Percentiles rank a stretch among this genome's conserved stretches.
These are phyloP conservation scores for Ophiosphaerella herpotricha DNA, from an alignment of 2,329 filamentous ascomycete species.

Conservation along the genomic window DNA sequence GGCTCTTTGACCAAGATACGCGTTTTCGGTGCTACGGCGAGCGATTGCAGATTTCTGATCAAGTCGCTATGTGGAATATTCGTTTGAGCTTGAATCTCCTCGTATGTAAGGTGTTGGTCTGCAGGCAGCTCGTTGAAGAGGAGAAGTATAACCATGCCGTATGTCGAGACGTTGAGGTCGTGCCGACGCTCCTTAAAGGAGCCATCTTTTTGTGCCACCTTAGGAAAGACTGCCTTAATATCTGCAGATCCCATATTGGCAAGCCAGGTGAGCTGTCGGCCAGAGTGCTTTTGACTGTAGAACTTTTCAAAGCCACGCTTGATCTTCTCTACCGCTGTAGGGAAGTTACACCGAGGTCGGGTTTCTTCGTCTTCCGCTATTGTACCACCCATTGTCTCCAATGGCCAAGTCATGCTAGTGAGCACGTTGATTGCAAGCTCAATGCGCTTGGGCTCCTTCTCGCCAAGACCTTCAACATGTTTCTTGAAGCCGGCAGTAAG, in stretches of 20 bases:
- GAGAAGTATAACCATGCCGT: constrained; percentile 85
- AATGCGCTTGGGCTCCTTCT: constrained; percentile 64
- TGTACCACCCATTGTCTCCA: constrained; percentile 75
- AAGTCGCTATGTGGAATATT: constrained; percentile 78
- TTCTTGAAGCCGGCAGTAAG: constrained; percentile 77
- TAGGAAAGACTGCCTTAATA: constrained; percentile 77
- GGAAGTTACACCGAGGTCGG: constrained; percentile 69
- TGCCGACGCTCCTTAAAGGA: constrained; percentile 72
- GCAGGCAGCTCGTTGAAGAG: constrained; percentile 80
- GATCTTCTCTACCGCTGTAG: constrained; percentile 71
- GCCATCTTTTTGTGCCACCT: constrained; percentile 71
- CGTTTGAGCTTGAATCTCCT: constrained; percentile 82
- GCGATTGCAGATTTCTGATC: constrained; percentile 75
- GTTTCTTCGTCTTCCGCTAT: constrained; percentile 55
- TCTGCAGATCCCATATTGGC: constrained; percentile 80
- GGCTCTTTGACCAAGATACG: constrained; percentile 81
- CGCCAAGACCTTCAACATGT: constrained; percentile 65
- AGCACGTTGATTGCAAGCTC: constrained; percentile 85
- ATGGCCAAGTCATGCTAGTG: constrained; percentile 93
- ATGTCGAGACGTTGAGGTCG: constrained; percentile 90
- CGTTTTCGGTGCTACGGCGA: constrained; percentile 83
- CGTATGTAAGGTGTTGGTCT: constrained; percentile 60
- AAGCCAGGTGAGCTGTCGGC: constrained; percentile 85
- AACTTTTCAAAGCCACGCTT: constrained; percentile 87
- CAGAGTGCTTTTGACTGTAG: constrained; percentile 85